phyloP scores from a whole-genome alignment of 2,329 filamentous ascomycete genomes.

The Cladophialophora exuberans region DNA sequence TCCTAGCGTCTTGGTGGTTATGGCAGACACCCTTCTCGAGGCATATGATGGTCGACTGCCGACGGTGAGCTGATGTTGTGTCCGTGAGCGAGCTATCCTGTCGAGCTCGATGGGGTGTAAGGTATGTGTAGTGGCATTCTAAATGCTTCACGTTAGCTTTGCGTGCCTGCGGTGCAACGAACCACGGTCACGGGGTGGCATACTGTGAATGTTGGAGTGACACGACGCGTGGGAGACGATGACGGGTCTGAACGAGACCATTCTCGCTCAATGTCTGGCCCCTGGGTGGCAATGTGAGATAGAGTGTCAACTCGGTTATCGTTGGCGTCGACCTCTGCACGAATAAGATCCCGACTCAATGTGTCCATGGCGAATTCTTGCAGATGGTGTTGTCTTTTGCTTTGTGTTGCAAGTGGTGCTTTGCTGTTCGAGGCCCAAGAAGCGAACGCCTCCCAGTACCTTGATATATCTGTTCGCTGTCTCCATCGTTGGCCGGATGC shows the following conservation, averaged over 20 bases:
- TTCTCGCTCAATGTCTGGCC: slow-evolving; percentile 20
- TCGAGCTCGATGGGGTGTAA: slow-evolving; percentile 16
- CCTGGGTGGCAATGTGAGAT: slow-evolving; percentile 17
- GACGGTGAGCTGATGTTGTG: slow-evolving; percentile 40
- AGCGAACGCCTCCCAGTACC: background rate
- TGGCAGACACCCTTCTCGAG: slow-evolving; percentile 35
- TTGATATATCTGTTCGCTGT: slow-evolving; percentile 1
- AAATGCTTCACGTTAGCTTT: background rate
- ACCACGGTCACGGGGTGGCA: no score
- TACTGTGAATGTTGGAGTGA: slow-evolving; percentile 13
- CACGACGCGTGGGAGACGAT: background rate
- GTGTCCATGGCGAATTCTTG: slow-evolving; percentile 5
- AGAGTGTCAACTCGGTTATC: slow-evolving; percentile 11
- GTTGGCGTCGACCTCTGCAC: slow-evolving; percentile 22
- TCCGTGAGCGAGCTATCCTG: slow-evolving; percentile 15
- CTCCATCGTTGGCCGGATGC: background rate
- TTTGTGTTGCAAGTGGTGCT: background rate
- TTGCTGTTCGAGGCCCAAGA: background rate
- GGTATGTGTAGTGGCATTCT: slow-evolving; percentile 9
- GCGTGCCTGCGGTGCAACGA: no score
- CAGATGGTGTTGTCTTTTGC: background rate
- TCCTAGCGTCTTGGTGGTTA: slow-evolving; percentile 47
- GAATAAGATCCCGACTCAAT: slow-evolving; percentile 16
- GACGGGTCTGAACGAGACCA: slow-evolving; percentile 3
- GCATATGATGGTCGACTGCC: slow-evolving; percentile 40